Evolutionary conservation across 2,329 filamentous ascomycete species (phyloP).

Genomic region (Paracoccidioides lutzii): DNA sequence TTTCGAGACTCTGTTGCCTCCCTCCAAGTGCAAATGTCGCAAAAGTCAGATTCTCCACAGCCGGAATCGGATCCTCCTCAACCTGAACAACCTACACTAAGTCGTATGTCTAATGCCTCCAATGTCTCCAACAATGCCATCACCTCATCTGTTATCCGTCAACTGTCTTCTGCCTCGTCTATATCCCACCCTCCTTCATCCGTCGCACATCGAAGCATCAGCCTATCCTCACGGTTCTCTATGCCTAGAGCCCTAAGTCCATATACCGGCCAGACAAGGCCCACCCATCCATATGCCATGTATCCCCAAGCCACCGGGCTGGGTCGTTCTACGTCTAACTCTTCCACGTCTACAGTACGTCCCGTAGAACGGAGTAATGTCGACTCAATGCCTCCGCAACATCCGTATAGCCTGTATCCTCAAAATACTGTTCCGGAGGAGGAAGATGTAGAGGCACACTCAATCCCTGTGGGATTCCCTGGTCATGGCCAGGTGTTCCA

Average conservation of each 20-base stretch:
- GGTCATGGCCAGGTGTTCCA: constrained; percentile 55
- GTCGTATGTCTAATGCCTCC: neutral
- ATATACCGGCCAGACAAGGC: constrained; percentile 56
- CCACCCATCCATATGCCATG: constrained; percentile 74
- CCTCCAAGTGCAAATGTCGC: constrained; percentile 1
- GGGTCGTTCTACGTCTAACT: constrained; percentile 49
- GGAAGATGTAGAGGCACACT: constrained; percentile 29
- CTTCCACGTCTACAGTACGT: constrained; percentile 57
- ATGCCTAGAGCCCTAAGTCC: constrained; percentile 45
- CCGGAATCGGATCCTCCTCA: constrained; percentile 7
- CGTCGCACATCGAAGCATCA: constrained; percentile 28
- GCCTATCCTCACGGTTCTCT: constrained; percentile 33
- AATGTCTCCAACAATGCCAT: neutral
- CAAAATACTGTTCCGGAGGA: constrained; percentile 59
- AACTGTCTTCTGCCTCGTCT: constrained; percentile 11
- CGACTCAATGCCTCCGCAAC: constrained; percentile 55
- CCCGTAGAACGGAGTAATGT: constrained; percentile 46
- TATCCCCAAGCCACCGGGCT: constrained; percentile 59
- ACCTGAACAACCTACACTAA: constrained; percentile 9
- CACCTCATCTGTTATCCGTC: constrained; percentile 9
- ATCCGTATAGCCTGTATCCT: constrained; percentile 77
- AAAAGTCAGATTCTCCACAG: neutral
- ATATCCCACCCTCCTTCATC: constrained; percentile 16
- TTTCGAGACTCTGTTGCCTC: constrained; percentile 3
- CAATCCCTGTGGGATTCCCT: constrained; percentile 60